Conservation (phyloP, 225 moss, liverwort and hornwort genomes). For the Thuidium tamariscinum region DNA sequence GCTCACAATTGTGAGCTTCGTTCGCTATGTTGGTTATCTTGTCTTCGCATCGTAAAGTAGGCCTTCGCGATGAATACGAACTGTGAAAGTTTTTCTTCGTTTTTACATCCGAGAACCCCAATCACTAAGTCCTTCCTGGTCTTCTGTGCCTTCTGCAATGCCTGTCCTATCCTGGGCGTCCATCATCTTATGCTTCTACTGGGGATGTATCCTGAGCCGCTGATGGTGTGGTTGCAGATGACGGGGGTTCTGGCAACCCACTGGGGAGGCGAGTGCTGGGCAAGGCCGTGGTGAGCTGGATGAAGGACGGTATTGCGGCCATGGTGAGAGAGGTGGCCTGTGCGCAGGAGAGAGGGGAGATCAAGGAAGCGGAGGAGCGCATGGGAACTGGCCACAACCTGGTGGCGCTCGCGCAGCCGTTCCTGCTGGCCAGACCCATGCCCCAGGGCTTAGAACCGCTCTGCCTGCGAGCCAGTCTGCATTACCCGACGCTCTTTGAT, state of each 20-base stretch:
- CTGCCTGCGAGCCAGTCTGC: constrained; percentile 74
- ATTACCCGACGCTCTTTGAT: constrained; percentile 84
- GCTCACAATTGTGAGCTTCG: neutral
- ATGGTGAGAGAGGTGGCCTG: constrained; percentile 55
- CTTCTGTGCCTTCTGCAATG: neutral
- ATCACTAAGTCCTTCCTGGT: neutral
- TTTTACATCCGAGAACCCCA: neutral
- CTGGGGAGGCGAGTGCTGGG: constrained; percentile 62
- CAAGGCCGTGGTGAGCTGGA: constrained; percentile 69
- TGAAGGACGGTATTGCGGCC: constrained; percentile 51
- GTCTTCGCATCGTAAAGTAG: neutral
- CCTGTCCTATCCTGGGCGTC: neutral
- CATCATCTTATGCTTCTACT: neutral
- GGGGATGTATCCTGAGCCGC: neutral
- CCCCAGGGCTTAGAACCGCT: constrained; percentile 65
- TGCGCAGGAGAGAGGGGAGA: constrained; percentile 51
- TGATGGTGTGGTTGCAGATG: neutral
- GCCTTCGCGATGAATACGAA: neutral
- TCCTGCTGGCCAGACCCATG: constrained; percentile 69
- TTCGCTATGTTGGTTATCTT: neutral
- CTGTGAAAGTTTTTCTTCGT: neutral
- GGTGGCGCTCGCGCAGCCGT: constrained; percentile 73
- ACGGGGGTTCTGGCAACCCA: constrained; percentile 39
- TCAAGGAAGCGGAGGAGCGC: constrained; percentile 37
- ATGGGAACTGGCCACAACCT: constrained; percentile 60